phyloP scores from a whole-genome alignment of 2,329 filamentous ascomycete genomes.

The Aspergillus intermedius region DNA sequence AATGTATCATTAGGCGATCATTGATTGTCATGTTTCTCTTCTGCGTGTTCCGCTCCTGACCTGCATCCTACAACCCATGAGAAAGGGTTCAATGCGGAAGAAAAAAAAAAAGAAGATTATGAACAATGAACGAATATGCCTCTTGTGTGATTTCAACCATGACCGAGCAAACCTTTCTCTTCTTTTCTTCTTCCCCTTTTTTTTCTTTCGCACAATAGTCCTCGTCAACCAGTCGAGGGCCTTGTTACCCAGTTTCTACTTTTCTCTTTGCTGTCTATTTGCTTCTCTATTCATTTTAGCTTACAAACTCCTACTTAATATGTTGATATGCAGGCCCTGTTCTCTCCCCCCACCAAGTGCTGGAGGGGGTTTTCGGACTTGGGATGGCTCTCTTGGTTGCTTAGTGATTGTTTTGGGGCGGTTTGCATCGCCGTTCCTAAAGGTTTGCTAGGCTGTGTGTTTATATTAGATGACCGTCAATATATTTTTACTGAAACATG shows the following conservation, averaged over 20 bases:
- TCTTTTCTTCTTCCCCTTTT: not conserved
- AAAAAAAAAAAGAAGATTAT: constrained; percentile 13
- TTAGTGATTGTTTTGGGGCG: not conserved
- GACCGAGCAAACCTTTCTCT: not conserved
- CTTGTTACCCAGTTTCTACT: not conserved
- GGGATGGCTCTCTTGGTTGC: not conserved
- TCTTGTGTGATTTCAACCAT: constrained; percentile 10
- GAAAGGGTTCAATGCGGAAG: constrained; percentile 2
- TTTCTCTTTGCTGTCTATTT: not conserved
- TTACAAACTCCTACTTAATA: not conserved
- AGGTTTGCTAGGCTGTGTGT: constrained; percentile 3
- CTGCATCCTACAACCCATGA: constrained; percentile 1
- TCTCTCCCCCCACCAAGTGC: not conserved
- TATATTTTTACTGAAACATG: constrained; percentile 1
- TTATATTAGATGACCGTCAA: constrained; percentile 6
- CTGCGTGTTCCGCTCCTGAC: not conserved
- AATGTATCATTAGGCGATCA: constrained; percentile 10
- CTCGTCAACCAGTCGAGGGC: not conserved
- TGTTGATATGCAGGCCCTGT: not conserved
- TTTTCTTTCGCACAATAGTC: not conserved
- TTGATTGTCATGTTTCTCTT: constrained; percentile 6
- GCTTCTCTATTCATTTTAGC: constrained; percentile 12
- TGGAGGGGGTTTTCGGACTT: not conserved
- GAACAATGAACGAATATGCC: constrained; percentile 24
- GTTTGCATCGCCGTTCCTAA: not conserved